A percentile compares a stretch with the other conserved stretches of the same genome.
Conservation (phyloP, 768 basidiomycete species). For the Cantharellus anzutake region DNA sequence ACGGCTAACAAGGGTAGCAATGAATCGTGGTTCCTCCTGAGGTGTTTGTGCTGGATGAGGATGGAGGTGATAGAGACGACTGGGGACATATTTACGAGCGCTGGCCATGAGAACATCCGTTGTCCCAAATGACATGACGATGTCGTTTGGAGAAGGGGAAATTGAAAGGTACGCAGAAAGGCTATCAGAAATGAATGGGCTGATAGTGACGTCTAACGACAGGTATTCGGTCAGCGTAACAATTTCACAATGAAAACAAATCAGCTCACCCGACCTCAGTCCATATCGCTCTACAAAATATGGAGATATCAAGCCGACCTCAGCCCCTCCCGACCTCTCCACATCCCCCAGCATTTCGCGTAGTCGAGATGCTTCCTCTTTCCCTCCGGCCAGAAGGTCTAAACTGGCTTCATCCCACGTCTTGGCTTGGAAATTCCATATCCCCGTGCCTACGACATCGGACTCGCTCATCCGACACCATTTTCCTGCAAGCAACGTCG, state of each 20-base stretch:
- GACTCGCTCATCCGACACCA: conserved; percentile 56
- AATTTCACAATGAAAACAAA: not conserved
- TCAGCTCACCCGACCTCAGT: conserved; percentile 43
- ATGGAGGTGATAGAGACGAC: conserved; percentile 39
- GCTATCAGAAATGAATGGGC: conserved; percentile 60
- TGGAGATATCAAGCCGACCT: conserved; percentile 46
- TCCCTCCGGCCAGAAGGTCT: conserved; percentile 50
- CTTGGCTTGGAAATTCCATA: conserved; percentile 46
- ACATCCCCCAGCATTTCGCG: conserved; percentile 73
- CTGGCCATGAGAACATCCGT: conserved; percentile 64
- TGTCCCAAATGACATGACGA: conserved; percentile 61
- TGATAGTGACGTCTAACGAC: conserved; percentile 41
- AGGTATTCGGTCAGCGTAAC: not conserved
- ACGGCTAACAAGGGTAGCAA: conserved; percentile 54
- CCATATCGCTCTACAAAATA: conserved; percentile 69
- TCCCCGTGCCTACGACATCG: conserved; percentile 59
- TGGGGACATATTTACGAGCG: conserved; percentile 54
- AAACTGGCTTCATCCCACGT: conserved; percentile 67
- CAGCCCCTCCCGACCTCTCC: conserved; percentile 37
- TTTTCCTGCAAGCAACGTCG: conserved; percentile 30
- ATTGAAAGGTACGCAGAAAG: conserved; percentile 63
- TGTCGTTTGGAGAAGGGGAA: conserved; percentile 50
- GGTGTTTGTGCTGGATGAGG: conserved; percentile 71
- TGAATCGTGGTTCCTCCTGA: conserved; percentile 52
- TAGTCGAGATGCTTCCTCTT: conserved; percentile 54